Conservation (phyloP, 306 rosid genomes). For the Inga leiocalycina region DNA sequence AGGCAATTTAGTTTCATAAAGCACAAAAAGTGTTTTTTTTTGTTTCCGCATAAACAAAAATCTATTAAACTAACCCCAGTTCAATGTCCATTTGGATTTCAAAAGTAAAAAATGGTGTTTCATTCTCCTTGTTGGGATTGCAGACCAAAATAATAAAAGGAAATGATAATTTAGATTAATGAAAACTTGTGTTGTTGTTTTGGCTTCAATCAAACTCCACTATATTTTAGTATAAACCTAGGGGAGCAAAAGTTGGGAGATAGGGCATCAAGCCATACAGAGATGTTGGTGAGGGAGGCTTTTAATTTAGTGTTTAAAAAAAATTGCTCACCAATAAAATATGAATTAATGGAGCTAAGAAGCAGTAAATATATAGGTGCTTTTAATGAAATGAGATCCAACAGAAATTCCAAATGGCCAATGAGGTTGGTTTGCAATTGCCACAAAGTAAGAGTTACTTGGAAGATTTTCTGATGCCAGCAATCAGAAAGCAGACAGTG, state of each 20-base stretch:
- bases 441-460: neutral
- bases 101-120: too few species aligned
- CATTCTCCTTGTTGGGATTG: neutral
- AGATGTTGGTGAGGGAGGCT: conserved; percentile 3
- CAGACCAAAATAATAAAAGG: neutral
- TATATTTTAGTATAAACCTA: neutral
- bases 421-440: neutral
- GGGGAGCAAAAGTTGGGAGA: neutral
- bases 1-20: too few species aligned
- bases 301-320: neutral
- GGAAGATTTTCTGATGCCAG: conserved; percentile 29
- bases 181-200: neutral
- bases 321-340: neutral
- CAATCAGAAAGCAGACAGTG: conserved; percentile 29
- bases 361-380: neutral
- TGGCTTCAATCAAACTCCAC: neutral
- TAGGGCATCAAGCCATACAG: neutral
- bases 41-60: too few species aligned
- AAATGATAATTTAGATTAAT: neutral
- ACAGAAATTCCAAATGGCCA: conserved; percentile 23
- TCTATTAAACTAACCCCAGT: too few species aligned
- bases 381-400: conserved; percentile 34
- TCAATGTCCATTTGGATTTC: neutral
- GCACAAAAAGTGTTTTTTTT: too few species aligned
- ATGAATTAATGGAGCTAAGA: conserved; percentile 2